Evolutionary conservation across 1,284 basidiomycete species (phyloP), one percentile per base, ranked within the genome.

Genomic region (Athelia psychrophila): DNA sequence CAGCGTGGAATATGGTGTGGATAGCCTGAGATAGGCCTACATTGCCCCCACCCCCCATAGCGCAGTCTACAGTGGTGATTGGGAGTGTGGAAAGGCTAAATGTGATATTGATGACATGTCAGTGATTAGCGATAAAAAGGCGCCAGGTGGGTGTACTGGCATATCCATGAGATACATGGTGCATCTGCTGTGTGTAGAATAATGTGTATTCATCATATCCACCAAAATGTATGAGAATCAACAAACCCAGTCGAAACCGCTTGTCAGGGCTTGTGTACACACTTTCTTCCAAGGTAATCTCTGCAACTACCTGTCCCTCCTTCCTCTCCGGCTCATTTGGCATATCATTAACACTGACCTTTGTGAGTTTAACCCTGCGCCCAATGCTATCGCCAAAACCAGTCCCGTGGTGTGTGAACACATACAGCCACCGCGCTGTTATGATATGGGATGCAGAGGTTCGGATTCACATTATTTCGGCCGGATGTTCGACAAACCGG

Each of bases 121-220:
- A 27, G 35, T 13, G n/a, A n/a, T n/a, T n/a, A n/a, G n/a, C n/a
- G n/a, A n/a, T n/a, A n/a, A n/a, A n/a, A n/a, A 12, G 15, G 40
- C 20, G 23, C 36, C 24, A n/a, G 18, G 9, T 36, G 13, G 36
- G 45, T 23, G 12, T 20, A 60, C 75, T 35, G 38, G 78, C 78
- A 72, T 68, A 59, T 79, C 78, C 51, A 81, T 69, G 40, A 81
- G 54, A 51, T 74, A 68, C 1, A 73, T 69, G 4, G 68, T 60
- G 51, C 78, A 80, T 3, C 71, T 79, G 15, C 79, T 75, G 49
- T 79, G 73, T 48, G 82, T 52, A 18, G 59, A 61, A 1, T 76
- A 73, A 4, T 56, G 52, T 22, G 55, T 60, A 51, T 75, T 77
- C 48, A 77, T 62, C 80, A 82, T 81, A 50, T 79, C 78, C 80